Base-by-base conservation (phyloP, 2,329 filamentous ascomycete species). In the Thelonectria blattea region DNA sequence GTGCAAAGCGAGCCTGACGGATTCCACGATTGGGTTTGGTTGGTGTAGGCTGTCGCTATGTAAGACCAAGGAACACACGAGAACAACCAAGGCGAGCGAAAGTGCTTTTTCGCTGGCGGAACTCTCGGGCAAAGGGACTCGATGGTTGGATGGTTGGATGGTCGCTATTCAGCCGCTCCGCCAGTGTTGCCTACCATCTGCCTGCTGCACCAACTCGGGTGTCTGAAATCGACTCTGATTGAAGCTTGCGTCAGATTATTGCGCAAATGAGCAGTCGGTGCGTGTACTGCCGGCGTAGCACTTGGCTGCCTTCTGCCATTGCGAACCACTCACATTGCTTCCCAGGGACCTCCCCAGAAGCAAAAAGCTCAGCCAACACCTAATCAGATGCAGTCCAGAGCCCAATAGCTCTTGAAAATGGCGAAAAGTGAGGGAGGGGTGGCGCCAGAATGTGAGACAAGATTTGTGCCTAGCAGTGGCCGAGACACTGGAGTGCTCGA, bases 231-330 rank as follows among this genome's bases (percentile, higher is more conserved):
- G n/a, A 45, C 12, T n/a, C 17, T 17, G n/a, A 53, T 61, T 61
- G 42, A 34, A 45, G 22, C 46, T 34, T 45, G 30, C 34, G 47
- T 22, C 41, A 53, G 37, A 20, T 41, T 30, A 46, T 54, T 52
- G 43, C 37, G 53, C 58, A 52, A 61, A 61, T 30, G 53, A 54
- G 61, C 43, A 54, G 63, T 45, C 56, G 63, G 62, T 56, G 63
- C 56, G 55, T 61, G 52, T 30, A 7, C 27, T 30, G n/a, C n/a
- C n/a, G 27, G 27, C 27, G 27, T 30, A 30, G 55, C 51, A 37
- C 39, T 48, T 54, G 47, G 47, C 41, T 32, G 32, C 52, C 57
- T 55, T 24, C 45, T 17, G 39, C 30, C 37, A 18, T 43, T 22
- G 41, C 10, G 20, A 52, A 51, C 37, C 41, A 42, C 46, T 47